phyloP scores from a whole-genome alignment of 2,329 filamentous ascomycete genomes.

The Neurospora sp. region DNA sequence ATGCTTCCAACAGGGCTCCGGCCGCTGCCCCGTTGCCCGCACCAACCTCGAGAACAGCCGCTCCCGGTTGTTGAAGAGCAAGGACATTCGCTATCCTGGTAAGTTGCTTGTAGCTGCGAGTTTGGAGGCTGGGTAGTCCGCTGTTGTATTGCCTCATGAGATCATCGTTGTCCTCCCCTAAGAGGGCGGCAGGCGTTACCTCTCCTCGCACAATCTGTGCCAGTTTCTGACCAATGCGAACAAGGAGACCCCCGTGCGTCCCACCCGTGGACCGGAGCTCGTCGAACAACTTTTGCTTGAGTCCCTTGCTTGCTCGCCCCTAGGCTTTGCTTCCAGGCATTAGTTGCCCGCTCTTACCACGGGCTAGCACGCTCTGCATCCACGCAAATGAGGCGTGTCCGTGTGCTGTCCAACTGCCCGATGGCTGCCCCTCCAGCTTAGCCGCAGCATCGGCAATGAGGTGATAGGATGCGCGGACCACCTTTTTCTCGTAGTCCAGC shows the following conservation, averaged over 20 bases:
- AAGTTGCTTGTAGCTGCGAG: constrained; percentile 2
- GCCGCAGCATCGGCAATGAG: neutral
- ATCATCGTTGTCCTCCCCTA: neutral
- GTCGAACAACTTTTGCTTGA: constrained; percentile 1
- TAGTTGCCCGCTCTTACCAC: neutral
- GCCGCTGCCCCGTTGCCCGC: constrained; percentile 1
- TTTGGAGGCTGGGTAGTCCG: constrained; percentile 1
- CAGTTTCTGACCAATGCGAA: constrained; percentile 1
- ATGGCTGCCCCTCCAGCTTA: neutral
- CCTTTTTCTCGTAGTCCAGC: neutral
- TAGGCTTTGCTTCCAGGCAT: neutral
- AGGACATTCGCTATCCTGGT: constrained; percentile 1
- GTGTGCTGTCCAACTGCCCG: neutral
- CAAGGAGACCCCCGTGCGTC: constrained; percentile 1
- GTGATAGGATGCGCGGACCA: constrained; percentile 1
- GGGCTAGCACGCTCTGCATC: constrained; percentile 2
- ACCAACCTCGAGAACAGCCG: constrained; percentile 1
- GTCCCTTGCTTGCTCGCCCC: constrained; percentile 1
- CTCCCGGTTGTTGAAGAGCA: constrained; percentile 1
- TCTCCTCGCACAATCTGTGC: constrained; percentile 1
- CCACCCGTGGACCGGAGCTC: constrained; percentile 1
- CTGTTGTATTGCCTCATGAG: neutral
- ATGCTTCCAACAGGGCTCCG: constrained; percentile 1
- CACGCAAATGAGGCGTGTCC: neutral
- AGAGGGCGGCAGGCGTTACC: neutral